Conservation (phyloP, 139 green algal species). For the Micractinium conductrix region DNA sequence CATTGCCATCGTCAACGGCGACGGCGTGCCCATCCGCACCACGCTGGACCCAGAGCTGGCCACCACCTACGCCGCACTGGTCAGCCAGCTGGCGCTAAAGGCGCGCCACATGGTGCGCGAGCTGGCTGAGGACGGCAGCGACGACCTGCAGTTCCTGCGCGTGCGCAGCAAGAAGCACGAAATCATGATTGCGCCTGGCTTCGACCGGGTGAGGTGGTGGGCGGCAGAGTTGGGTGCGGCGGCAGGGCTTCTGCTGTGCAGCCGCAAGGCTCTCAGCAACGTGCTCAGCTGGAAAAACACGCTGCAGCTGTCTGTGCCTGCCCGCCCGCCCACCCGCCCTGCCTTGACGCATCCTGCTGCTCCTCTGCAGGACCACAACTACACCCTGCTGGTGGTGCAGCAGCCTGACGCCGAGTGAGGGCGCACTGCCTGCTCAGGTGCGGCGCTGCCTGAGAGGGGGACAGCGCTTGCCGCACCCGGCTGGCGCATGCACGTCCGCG, state of each 20-base stretch:
- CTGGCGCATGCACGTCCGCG: no score
- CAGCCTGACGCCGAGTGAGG: constrained; percentile 64
- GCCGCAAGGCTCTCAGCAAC: no score
- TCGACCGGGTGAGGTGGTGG: constrained; percentile 50
- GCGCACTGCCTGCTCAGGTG: no score
- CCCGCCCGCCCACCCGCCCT: no score
- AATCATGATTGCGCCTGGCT: constrained; percentile 89
- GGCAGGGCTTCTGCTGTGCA: no score
- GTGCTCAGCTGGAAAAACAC: no score
- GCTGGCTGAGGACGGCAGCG: constrained; percentile 72
- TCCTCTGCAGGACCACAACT: constrained; percentile 65
- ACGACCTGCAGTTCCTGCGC: constrained; percentile 87
- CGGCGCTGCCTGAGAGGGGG: no score
- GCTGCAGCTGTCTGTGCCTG: no score
- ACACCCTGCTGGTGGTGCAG: constrained; percentile 82
- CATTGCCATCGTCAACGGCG: constrained; percentile 83
- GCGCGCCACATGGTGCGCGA: constrained; percentile 76
- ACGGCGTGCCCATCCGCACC: constrained; percentile 90
- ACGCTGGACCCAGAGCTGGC: constrained; percentile 85
- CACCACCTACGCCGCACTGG: constrained; percentile 65
- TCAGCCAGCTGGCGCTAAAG: constrained; percentile 76
- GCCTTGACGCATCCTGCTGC: no score
- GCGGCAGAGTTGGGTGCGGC: no score
- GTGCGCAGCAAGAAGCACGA: constrained; percentile 87
- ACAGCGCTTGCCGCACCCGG: no score